These are phyloP conservation scores for Myotisia sp. DNA, from an alignment of 2,329 filamentous ascomycete species.

Conservation along the genomic window DNA sequence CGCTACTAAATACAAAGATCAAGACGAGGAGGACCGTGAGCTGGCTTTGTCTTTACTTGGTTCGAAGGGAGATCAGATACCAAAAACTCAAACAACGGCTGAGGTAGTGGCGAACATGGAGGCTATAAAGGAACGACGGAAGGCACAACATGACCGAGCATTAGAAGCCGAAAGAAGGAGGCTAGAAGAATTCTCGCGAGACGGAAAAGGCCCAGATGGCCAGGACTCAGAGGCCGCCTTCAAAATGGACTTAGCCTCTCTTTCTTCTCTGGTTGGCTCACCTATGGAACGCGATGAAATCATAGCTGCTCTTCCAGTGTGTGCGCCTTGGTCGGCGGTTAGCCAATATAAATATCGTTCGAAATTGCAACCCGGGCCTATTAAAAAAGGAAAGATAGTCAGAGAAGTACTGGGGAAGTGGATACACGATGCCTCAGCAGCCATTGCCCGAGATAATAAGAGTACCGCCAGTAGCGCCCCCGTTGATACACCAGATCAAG, in stretches of 20 bases:
- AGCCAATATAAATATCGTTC: slow-evolving; percentile 76
- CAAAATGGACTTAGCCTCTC: slow-evolving; percentile 42
- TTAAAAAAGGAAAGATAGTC: slow-evolving; percentile 90
- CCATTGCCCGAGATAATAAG: slow-evolving; percentile 15
- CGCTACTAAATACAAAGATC: slow-evolving; percentile 76
- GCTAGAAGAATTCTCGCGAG: slow-evolving; percentile 58
- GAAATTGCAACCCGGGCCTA: slow-evolving; percentile 77
- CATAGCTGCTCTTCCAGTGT: slow-evolving; percentile 45
- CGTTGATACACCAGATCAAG: background rate
- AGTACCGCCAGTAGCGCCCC: background rate
- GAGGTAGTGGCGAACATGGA: slow-evolving; percentile 61
- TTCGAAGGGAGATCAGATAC: slow-evolving; percentile 38
- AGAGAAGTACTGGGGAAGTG: slow-evolving; percentile 78
- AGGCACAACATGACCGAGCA: slow-evolving; percentile 63
- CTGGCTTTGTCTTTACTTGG: slow-evolving; percentile 81
- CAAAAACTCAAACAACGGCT: slow-evolving; percentile 46
- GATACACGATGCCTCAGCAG: slow-evolving; percentile 46
- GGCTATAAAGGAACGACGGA: slow-evolving; percentile 58
- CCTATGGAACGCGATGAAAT: slow-evolving; percentile 69
- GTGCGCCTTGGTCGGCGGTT: slow-evolving; percentile 49
- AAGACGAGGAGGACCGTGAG: slow-evolving; percentile 84
- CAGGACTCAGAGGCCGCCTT: slow-evolving; percentile 34
- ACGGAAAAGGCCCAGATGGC: slow-evolving; percentile 44
- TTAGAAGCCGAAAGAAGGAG: slow-evolving; percentile 50
- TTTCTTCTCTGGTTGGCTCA: slow-evolving; percentile 52